These are phyloP conservation scores for Podila minutissima DNA, from an alignment of 192 early-diverging fungal species.

Conservation along the genomic window DNA sequence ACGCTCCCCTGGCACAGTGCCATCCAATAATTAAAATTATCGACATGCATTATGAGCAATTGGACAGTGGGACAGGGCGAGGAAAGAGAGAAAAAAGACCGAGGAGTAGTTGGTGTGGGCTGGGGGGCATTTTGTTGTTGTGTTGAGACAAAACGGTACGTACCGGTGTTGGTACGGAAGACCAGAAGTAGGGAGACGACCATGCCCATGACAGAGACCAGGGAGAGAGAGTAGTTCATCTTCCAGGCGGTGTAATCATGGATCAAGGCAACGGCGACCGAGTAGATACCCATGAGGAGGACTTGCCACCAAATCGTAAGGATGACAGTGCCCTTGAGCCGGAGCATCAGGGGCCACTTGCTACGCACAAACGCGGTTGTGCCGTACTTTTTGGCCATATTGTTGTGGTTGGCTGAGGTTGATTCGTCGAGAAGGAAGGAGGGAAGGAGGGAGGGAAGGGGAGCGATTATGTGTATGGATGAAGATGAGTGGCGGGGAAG, in stretches of 20 bases:
- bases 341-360: slow-evolving; percentile 24
- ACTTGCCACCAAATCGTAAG: slow-evolving; percentile 24
- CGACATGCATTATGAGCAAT: neutral
- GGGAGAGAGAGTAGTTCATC: slow-evolving; percentile 12
- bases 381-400: slow-evolving; percentile 13
- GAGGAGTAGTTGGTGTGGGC: too few relatives aligned
- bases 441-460: neutral
- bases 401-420: neutral
- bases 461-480: neutral
- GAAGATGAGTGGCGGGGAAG: neutral
- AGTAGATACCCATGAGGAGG: slow-evolving; percentile 13
- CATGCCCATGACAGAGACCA: slow-evolving; percentile 30
- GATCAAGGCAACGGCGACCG: slow-evolving; percentile 6
- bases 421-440: neutral
- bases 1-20: too few relatives aligned
- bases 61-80: too few relatives aligned
- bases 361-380: slow-evolving; percentile 5
- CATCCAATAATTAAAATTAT: neutral
- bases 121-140: too few relatives aligned
- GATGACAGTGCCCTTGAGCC: slow-evolving; percentile 25
- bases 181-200: slow-evolving; percentile 62
- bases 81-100: too few relatives aligned
- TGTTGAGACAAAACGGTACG: slow-evolving; percentile 36
- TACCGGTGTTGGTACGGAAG: slow-evolving; percentile 72
- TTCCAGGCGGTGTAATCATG: slow-evolving; percentile 8